A percentile compares a stretch with the other conserved stretches of the same genome.
Evolutionary conservation across 305 asterid genomes (phyloP).

Genomic region (Fraxinus sp.): DNA sequence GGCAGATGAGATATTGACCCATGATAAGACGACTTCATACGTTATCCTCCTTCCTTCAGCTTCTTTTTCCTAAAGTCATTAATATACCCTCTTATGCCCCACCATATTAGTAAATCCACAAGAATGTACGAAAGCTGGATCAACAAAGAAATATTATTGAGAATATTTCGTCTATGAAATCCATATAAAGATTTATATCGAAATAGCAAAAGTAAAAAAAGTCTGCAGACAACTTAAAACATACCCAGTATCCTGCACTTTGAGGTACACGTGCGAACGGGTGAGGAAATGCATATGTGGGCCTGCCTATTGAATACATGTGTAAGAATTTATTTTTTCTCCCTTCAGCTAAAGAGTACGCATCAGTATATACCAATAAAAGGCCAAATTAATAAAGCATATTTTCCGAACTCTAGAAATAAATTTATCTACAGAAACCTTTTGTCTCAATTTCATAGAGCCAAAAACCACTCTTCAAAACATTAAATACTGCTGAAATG

Average conservation of each 20-base stretch:
- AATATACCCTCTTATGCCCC: too few relatives aligned
- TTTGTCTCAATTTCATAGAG: background rate
- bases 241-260: slow-evolving; percentile 97
- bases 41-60: too few relatives aligned
- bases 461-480: background rate
- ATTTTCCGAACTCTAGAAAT: background rate
- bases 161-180: slow-evolving; percentile 1
- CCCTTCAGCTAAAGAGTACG: background rate
- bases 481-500: background rate
- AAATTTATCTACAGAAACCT: background rate
- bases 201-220: slow-evolving; percentile 14
- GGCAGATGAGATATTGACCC: slow-evolving; percentile 96
- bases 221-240: slow-evolving; percentile 25
- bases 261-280: slow-evolving; percentile 98
- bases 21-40: too few relatives aligned
- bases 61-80: too few relatives aligned
- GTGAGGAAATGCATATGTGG: slow-evolving; percentile 94
- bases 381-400: background rate
- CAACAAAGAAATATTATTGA: slow-evolving; percentile 28
- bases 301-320: slow-evolving; percentile 63
- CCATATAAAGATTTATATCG: background rate
- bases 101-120: too few relatives aligned
- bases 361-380: background rate
- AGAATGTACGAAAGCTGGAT: too few relatives aligned
- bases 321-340: slow-evolving; percentile 19